Evolutionary conservation across 1,284 basidiomycete species (phyloP).

Genomic region (Tilletia setariae): DNA sequence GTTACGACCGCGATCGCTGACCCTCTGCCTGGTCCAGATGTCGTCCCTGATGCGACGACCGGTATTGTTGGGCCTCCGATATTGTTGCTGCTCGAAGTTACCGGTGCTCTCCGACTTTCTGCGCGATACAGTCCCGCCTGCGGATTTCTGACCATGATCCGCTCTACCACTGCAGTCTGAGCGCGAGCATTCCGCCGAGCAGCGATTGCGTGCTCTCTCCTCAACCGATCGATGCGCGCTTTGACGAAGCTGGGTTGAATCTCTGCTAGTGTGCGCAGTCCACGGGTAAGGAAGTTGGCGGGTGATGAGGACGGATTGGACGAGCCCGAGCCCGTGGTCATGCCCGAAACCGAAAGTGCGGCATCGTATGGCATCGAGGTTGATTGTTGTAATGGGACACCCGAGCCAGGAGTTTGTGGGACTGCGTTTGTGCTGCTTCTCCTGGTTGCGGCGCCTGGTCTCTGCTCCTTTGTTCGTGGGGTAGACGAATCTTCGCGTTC

Average conservation of each 20-base stretch:
- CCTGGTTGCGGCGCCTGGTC: background rate
- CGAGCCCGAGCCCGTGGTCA: constrained; percentile 3
- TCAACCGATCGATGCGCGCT: constrained; percentile 38
- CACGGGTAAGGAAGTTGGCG: constrained; percentile 26
- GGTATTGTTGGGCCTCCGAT: background rate
- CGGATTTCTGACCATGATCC: constrained; percentile 10
- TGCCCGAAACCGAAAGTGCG: constrained; percentile 7
- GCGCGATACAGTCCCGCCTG: constrained; percentile 4
- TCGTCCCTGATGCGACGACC: background rate
- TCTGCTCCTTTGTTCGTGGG: background rate
- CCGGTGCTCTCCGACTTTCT: background rate
- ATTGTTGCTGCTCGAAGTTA: background rate
- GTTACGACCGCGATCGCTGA: background rate
- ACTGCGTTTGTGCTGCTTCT: background rate
- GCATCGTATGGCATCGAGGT: background rate
- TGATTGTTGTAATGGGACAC: background rate
- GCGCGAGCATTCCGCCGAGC: constrained; percentile 40
- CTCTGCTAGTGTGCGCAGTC: constrained; percentile 27
- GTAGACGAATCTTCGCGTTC: too few relatives aligned
- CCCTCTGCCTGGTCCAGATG: background rate
- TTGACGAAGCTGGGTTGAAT: constrained; percentile 44
- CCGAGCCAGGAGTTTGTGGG: background rate
- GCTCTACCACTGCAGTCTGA: constrained; percentile 25
- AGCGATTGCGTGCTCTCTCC: constrained; percentile 42
- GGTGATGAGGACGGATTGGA: constrained; percentile 24